Percentiles rank a stretch among this genome's conserved stretches.
Evolutionary conservation across 495 filamentous ascomycete genomes (phyloP).

Genomic region (Trichoderma asperelloides): DNA sequence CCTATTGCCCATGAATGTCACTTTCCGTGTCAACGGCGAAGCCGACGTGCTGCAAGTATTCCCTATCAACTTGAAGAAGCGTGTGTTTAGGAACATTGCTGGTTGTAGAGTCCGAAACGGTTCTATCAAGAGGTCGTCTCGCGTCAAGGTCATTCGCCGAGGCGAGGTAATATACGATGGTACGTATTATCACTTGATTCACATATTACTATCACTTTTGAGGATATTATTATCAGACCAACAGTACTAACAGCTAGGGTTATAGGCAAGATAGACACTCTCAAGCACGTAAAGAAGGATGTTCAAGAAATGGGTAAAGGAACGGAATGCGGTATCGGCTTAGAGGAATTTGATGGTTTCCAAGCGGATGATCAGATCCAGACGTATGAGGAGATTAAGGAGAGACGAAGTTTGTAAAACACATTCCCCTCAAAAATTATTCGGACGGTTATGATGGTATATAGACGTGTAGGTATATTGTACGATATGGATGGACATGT

Average conservation of each 20-base stretch:
- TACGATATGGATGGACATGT: conserved; percentile 11
- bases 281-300: conserved; percentile 91
- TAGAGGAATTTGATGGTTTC: conserved; percentile 71
- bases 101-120: conserved; percentile 87
- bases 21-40: conserved; percentile 67
- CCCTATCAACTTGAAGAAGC: conserved; percentile 67
- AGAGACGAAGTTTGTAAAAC: conserved; percentile 58
- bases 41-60: conserved; percentile 80
- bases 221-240: conserved; percentile 12
- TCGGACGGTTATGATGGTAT: not conserved
- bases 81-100: conserved; percentile 62
- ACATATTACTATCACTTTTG: conserved; percentile 5
- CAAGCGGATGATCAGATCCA: conserved; percentile 76
- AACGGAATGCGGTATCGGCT: conserved; percentile 83
- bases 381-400: conserved; percentile 67
- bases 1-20: conserved; percentile 55
- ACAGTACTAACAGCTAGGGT: conserved; percentile 7
- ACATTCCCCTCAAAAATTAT: not conserved
- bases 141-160: conserved; percentile 61
- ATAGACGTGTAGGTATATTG: conserved; percentile 5
- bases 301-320: conserved; percentile 82
- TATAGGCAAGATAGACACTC: conserved; percentile 61
- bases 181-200: conserved; percentile 32
- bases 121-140: conserved; percentile 46
- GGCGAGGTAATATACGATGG: conserved; percentile 69